phyloP scores from a whole-genome alignment of 106 monocot species.

The Acorus gramineus region DNA sequence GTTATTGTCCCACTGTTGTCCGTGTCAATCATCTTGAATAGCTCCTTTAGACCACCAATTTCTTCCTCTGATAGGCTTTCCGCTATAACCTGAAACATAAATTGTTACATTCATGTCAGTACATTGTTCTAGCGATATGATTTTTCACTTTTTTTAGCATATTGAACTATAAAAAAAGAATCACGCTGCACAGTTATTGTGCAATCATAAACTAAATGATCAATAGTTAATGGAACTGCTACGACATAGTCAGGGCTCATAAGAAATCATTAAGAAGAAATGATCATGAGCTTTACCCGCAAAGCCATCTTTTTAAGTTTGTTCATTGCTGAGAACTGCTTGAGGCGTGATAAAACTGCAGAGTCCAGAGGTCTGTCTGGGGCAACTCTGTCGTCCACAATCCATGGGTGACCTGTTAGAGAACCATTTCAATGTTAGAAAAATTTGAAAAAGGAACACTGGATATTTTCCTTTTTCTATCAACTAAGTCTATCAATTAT shows the following conservation, averaged over 20 bases:
- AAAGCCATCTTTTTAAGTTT: slow-evolving; percentile 97
- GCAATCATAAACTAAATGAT: background rate
- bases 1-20: slow-evolving; percentile 27
- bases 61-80: slow-evolving; percentile 26
- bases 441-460: background rate
- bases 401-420: slow-evolving; percentile 78
- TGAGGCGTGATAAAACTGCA: slow-evolving; percentile 84
- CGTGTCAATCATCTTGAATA: slow-evolving; percentile 25
- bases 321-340: slow-evolving; percentile 96
- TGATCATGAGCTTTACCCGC: slow-evolving; percentile 28
- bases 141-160: background rate
- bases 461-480: no score
- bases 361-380: slow-evolving; percentile 86
- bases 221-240: background rate
- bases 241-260: background rate
- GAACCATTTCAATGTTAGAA: background rate
- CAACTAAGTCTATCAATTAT: no score
- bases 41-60: slow-evolving; percentile 23
- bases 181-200: background rate
- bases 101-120: background rate
- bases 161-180: background rate
- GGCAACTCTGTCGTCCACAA: slow-evolving; percentile 75
- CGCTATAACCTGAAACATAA: slow-evolving; percentile 19
- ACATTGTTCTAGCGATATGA: background rate
- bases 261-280: background rate